Evolutionary conservation across 2,329 filamentous ascomycete species (phyloP).

Genomic region (Scytalidium sp.): DNA sequence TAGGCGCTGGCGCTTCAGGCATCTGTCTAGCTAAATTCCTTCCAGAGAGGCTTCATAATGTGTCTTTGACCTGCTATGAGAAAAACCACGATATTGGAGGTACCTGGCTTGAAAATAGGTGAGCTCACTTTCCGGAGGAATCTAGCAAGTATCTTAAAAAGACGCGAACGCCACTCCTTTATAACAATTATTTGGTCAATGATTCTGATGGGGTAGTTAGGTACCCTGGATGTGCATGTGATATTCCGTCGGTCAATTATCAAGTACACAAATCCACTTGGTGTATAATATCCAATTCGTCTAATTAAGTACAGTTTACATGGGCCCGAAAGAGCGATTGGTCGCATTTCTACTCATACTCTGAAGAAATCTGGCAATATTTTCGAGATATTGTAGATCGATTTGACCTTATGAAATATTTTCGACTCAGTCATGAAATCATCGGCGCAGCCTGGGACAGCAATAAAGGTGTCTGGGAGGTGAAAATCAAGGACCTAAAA

Average conservation of each 20-base stretch:
- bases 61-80: conserved; percentile 49
- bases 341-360: conserved; percentile 53
- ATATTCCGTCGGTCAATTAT: conserved; percentile 36
- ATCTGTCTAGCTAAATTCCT: conserved; percentile 44
- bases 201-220: too few relatives aligned
- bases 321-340: conserved; percentile 57
- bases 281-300: too few relatives aligned
- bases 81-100: conserved; percentile 54
- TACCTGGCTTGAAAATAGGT: conserved; percentile 58
- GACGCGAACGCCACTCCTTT: too few relatives aligned
- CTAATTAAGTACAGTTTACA: too few relatives aligned
- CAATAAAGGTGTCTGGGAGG: not conserved
- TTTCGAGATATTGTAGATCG: conserved; percentile 44
- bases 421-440: conserved; percentile 42
- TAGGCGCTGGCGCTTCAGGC: conserved; percentile 46
- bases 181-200: too few relatives aligned
- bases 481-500: conserved; percentile 18
- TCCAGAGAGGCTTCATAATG: conserved; percentile 36
- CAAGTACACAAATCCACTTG: too few relatives aligned
- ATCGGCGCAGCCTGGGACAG: conserved; percentile 15
- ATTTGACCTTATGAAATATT: conserved; percentile 31
- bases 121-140: too few relatives aligned
- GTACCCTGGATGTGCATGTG: conserved; percentile 54
- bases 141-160: too few relatives aligned
- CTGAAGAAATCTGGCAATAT: conserved; percentile 52